These are phyloP conservation scores for Boletus reticuloceps DNA, from an alignment of 768 basidiomycete genomes.

Conservation along the genomic window DNA sequence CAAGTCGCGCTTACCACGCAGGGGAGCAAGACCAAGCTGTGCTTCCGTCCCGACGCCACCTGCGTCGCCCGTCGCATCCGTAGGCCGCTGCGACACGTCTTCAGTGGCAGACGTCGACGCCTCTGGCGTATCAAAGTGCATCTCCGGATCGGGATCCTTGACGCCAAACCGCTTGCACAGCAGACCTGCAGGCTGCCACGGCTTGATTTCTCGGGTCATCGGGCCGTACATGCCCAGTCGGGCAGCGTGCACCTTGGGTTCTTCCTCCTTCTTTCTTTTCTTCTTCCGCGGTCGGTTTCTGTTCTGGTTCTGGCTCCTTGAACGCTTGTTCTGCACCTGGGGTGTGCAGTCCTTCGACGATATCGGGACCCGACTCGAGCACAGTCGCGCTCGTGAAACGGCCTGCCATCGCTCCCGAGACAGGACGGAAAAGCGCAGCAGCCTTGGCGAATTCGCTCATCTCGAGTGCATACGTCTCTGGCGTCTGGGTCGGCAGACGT, in stretches of 20 bases:
- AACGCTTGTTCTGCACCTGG: slow-evolving; percentile 39
- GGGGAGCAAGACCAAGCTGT: background rate
- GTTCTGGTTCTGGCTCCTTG: slow-evolving; percentile 43
- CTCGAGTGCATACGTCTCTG: slow-evolving; percentile 77
- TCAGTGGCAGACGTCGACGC: slow-evolving; percentile 21
- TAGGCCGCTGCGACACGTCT: slow-evolving; percentile 6
- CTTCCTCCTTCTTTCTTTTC: slow-evolving; percentile 50
- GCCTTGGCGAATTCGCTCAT: slow-evolving; percentile 83
- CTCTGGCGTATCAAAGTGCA: slow-evolving; percentile 32
- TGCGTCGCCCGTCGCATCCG: background rate
- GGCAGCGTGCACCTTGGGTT: slow-evolving; percentile 80
- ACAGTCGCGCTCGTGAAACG: slow-evolving; percentile 85
- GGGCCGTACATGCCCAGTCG: slow-evolving; percentile 86
- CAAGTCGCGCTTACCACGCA: slow-evolving; percentile 51
- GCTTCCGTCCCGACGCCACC: background rate
- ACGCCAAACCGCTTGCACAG: slow-evolving; percentile 95
- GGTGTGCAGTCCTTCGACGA: slow-evolving; percentile 66
- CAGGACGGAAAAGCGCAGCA: slow-evolving; percentile 87
- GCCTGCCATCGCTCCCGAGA: slow-evolving; percentile 88
- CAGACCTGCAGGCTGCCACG: slow-evolving; percentile 81
- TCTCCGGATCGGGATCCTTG: slow-evolving; percentile 75
- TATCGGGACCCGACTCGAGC: slow-evolving; percentile 61
- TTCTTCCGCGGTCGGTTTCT: slow-evolving; percentile 32
- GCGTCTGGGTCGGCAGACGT: slow-evolving; percentile 54
- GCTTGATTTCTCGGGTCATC: slow-evolving; percentile 69